A percentile compares a stretch with the other conserved stretches of the same genome.
These are phyloP conservation scores for Spathaspora gorwiae DNA, from an alignment of 805 yeast genomes.

Conservation along the genomic window DNA sequence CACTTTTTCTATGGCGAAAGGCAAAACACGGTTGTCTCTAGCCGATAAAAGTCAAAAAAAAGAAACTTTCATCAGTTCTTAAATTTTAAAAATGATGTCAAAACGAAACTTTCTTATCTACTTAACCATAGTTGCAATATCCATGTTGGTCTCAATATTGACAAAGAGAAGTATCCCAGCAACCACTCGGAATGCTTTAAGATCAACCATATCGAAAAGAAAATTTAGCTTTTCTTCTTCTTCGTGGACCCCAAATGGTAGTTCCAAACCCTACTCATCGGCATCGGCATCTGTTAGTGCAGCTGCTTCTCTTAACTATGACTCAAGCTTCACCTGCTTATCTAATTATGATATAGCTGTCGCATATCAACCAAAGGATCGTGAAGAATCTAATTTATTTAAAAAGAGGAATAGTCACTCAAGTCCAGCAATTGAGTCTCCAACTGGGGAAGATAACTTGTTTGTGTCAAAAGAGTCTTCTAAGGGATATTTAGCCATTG, in stretches of 20 bases:
- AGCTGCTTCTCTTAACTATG: slow-evolving; percentile 15
- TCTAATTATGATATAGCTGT: slow-evolving; percentile 55
- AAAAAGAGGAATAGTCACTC: slow-evolving; percentile 20
- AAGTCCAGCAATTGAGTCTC: slow-evolving; percentile 37
- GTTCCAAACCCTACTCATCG: slow-evolving; percentile 10
- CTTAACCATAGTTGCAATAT: slow-evolving; percentile 11
- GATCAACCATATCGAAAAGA: slow-evolving; percentile 10
- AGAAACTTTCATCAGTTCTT: too few species aligned
- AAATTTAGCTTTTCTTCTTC: slow-evolving; percentile 19
- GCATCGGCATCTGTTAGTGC: slow-evolving; percentile 15
- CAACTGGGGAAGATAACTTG: slow-evolving; percentile 76
- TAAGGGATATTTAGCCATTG: slow-evolving; percentile 51
- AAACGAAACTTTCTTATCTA: slow-evolving; percentile 7
- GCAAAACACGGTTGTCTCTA: too few species aligned
- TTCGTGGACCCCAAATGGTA: slow-evolving; percentile 11
- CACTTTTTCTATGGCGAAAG: too few species aligned
- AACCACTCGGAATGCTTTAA: slow-evolving; percentile 6
- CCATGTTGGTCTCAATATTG: slow-evolving; percentile 17
- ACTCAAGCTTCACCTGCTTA: slow-evolving; percentile 15
- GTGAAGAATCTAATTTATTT: slow-evolving; percentile 49
- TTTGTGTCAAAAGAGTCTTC: slow-evolving; percentile 42
- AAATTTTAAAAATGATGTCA: neutral
- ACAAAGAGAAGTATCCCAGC: slow-evolving; percentile 11
- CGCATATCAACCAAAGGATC: slow-evolving; percentile 70
- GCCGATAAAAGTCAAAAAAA: too few species aligned